phyloP scores from a whole-genome alignment of 2,329 filamentous ascomycete genomes.

The Alternaria tenuissima region DNA sequence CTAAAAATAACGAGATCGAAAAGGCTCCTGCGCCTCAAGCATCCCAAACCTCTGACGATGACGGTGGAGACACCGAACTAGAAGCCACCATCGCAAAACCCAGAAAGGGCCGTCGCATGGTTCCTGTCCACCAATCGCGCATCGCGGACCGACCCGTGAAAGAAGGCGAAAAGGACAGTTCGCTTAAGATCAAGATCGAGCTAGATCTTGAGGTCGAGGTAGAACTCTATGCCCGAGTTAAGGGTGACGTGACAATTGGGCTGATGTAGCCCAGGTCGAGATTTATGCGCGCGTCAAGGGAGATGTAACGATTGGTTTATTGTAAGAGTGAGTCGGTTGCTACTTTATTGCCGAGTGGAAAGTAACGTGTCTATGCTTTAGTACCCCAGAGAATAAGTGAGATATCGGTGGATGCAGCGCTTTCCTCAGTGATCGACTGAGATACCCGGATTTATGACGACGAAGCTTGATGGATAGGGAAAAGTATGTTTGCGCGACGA shows the following conservation, averaged over 20 bases:
- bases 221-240: conserved; percentile 43
- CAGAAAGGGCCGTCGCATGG: conserved; percentile 22
- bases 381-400: background rate
- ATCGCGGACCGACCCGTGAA: conserved; percentile 51
- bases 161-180: conserved; percentile 48
- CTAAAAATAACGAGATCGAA: conserved; percentile 17
- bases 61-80: conserved; percentile 10
- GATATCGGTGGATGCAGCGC: rapidly evolving
- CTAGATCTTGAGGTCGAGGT: conserved; percentile 50
- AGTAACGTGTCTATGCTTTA: background rate
- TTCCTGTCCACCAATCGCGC: conserved; percentile 49
- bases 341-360: background rate
- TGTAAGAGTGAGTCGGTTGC: conserved; percentile 41
- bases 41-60: conserved; percentile 5
- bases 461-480: rapidly evolving
- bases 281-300: conserved; percentile 50
- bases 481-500: background rate
- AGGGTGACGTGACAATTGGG: conserved; percentile 45
- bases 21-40: conserved; percentile 8
- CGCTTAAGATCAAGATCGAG: conserved; percentile 55
- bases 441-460: background rate
- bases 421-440: background rate
- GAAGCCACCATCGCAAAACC: background rate
- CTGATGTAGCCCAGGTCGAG: conserved; percentile 50
- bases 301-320: conserved; percentile 51